Base-by-base conservation (phyloP, 257 asterid genomes). In the Salvia rosmarinus region DNA sequence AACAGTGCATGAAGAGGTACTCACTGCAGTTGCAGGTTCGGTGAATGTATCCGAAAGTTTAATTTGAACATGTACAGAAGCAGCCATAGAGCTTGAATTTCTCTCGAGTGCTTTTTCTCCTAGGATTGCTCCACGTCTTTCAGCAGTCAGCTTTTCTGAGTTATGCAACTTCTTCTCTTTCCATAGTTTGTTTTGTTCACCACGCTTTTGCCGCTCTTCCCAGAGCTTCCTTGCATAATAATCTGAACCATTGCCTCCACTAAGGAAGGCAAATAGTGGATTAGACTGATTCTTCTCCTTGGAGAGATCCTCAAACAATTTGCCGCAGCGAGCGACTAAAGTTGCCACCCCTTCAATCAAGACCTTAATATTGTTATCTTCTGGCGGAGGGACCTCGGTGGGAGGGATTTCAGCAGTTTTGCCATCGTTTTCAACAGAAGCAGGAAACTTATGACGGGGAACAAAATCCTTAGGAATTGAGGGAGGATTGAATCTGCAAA, bases 321-420 rank as follows among this genome's bases (percentile, higher is more conserved):
- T 86, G 20, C 99, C 98, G 67, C 95, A 91, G 62, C 98, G 99
- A 76, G 93, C 93, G 43, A 94, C 99, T 78, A 94, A 82, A 70
- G 89, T 82, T 74, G 99, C 98, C 74, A 94, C 87, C 65, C 99
- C 99, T 78, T 94, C 99, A 68, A 94, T 91, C 83, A 89, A 80
- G 82, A 91, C 84, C 78, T 82, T 91, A 66, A 91, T 91, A 75
- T 80, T 82, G 85, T 80, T 84, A 79, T 91, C 95, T 77, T 84
- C 95, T 3, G 98, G 98, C 64, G 90, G 87, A 59, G 91, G 80
- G 75, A 84, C 89, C 79, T 89, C 93, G 2, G 90, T 86, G 30
- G 92, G 97, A 68, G 95, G 84, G 64, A 62, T 72, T 46, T 76
- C 86, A 51, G 82, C 68, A 74, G 52, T 74, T 76, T 73, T 83